phyloP scores from a whole-genome alignment of 176 grass and related monocot genomes.

The Raddia guianensis region DNA sequence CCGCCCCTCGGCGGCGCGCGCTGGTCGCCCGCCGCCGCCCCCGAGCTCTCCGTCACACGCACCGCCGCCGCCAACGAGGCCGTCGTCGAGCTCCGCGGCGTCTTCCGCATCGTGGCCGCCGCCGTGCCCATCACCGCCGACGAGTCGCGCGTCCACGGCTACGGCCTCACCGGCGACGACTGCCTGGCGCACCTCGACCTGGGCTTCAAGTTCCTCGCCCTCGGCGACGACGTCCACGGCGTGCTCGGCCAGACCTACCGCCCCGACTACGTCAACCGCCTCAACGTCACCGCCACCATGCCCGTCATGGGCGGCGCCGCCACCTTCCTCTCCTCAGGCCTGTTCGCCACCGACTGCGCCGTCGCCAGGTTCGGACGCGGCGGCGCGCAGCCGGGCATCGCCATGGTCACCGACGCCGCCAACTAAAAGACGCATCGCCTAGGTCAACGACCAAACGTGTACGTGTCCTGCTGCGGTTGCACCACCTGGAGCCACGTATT shows the following conservation, averaged over 20 bases:
- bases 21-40: conserved; percentile 14
- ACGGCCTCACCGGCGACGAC: conserved; percentile 41
- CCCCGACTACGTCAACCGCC: conserved; percentile 50
- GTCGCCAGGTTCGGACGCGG: conserved; percentile 42
- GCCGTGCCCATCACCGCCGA: conserved; percentile 46
- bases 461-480: background rate
- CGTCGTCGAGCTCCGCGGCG: conserved; percentile 45
- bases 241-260: conserved; percentile 56
- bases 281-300: conserved; percentile 44
- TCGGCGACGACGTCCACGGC: conserved; percentile 52
- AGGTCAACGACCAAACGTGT: no score
- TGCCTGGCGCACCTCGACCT: conserved; percentile 56
- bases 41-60: conserved; percentile 22
- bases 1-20: background rate
- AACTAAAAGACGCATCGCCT: conserved; percentile 15
- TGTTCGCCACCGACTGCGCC: conserved; percentile 48
- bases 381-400: background rate
- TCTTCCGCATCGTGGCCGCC: conserved; percentile 42
- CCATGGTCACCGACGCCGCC: conserved; percentile 43
- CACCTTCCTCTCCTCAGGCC: conserved; percentile 29
- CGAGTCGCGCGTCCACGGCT: conserved; percentile 32
- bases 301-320: conserved; percentile 50
- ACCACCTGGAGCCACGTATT: background rate
- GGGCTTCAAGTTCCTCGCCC: conserved; percentile 46
- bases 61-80: conserved; percentile 14